Evolutionary conservation across 805 yeast species (phyloP).

Genomic region (Nadsonia fulvescens): DNA sequence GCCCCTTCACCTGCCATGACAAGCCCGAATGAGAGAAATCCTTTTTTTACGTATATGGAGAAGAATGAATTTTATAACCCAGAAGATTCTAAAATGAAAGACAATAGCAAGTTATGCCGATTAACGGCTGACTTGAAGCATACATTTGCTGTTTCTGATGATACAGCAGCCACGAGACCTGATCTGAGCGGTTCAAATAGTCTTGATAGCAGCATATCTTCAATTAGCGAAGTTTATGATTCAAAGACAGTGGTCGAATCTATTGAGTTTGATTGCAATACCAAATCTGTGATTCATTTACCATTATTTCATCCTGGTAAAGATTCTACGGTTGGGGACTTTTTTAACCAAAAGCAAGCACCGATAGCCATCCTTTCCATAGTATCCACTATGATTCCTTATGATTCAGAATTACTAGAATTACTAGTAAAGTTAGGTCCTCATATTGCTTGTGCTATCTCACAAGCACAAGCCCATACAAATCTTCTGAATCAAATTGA

Average conservation of each 20-base stretch:
- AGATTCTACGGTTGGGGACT: conserved; percentile 3
- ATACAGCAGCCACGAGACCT: conserved; percentile 3
- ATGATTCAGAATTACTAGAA: conserved; percentile 13
- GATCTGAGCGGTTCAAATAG: too few relatives aligned
- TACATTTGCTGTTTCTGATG: conserved; percentile 13
- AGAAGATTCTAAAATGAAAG: too few relatives aligned
- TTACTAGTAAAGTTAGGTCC: conserved; percentile 14
- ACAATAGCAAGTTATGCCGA: too few relatives aligned
- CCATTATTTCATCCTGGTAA: conserved; percentile 15
- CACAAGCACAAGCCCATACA: conserved; percentile 15
- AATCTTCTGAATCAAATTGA: conserved; percentile 12
- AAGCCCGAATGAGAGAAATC: conserved; percentile 12
- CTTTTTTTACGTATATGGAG: conserved; percentile 13
- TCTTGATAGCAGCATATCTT: too few relatives aligned
- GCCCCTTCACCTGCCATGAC: conserved; percentile 18
- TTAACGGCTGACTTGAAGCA: conserved; percentile 9
- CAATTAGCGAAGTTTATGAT: too few relatives aligned
- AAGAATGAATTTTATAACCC: too few relatives aligned
- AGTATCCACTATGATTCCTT: conserved; percentile 17
- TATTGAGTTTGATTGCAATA: conserved; percentile 17
- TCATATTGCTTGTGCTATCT: conserved; percentile 15
- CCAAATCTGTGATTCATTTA: conserved; percentile 16
- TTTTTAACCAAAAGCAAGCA: conserved; percentile 8
- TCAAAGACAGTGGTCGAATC: conserved; percentile 14
- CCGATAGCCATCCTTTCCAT: conserved; percentile 18